phyloP scores from a whole-genome alignment of 805 yeast genomes.

The Torulaspora microellipsoides region DNA sequence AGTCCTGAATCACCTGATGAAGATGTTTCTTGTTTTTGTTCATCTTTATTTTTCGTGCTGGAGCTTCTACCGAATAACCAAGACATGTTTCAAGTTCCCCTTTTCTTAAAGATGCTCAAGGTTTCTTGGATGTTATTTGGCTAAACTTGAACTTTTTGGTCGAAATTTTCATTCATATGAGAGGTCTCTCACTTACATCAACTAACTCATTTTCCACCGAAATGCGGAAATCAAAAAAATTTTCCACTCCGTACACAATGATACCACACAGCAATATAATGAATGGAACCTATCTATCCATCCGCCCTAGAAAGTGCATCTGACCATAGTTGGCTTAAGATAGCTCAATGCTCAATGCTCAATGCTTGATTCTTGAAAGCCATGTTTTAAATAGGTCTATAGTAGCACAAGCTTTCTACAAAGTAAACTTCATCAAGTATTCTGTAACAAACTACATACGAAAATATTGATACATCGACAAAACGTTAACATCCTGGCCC shows the following conservation, averaged over 20 bases:
- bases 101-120: too few relatives aligned
- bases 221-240: background rate
- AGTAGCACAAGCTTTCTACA: background rate
- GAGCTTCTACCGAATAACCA: conserved; percentile 24
- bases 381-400: too few relatives aligned
- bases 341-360: too few relatives aligned
- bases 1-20: conserved; percentile 19
- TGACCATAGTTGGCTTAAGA: too few relatives aligned
- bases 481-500: background rate
- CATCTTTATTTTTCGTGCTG: conserved; percentile 5
- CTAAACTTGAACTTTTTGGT: too few relatives aligned
- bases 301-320: too few relatives aligned
- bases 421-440: background rate
- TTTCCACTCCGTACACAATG: conserved; percentile 3
- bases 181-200: too few relatives aligned
- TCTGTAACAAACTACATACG: background rate
- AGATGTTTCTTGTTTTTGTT: conserved; percentile 12
- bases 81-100: conserved; percentile 17
- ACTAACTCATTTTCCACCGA: too few relatives aligned
- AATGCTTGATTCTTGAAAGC: too few relatives aligned
- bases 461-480: background rate
- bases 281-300: too few relatives aligned
- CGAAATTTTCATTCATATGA: too few relatives aligned
- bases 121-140: too few relatives aligned
- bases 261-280: background rate